Evolutionary conservation across 768 basidiomycete genomes (phyloP).

Genomic region (Leccinum sublutescens): DNA sequence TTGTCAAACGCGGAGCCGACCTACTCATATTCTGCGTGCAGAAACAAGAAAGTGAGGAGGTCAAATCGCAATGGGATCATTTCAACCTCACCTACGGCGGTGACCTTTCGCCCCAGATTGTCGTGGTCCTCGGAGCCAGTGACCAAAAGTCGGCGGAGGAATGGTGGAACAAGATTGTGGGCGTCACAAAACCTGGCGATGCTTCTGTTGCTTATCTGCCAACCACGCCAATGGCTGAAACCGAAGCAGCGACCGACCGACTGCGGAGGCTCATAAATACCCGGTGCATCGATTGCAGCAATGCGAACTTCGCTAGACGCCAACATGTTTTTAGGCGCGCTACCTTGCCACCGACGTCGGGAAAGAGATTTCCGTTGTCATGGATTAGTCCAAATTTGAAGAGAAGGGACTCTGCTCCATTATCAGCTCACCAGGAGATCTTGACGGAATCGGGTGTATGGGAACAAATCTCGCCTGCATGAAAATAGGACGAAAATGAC

Average conservation of each 20-base stretch:
- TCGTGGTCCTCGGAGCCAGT: constrained; percentile 19
- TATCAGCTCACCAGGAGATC: constrained; percentile 6
- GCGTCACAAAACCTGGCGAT: neutral
- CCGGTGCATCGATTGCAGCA: constrained; percentile 26
- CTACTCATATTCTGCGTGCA: constrained; percentile 25
- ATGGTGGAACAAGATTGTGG: constrained; percentile 18
- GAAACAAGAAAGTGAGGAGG: constrained; percentile 4
- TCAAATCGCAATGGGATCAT: constrained; percentile 24
- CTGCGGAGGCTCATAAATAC: constrained; percentile 18
- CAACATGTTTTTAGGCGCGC: constrained; percentile 14
- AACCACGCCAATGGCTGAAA: neutral
- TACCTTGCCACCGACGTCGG: neutral
- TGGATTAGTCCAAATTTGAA: constrained; percentile 1
- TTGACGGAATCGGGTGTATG: constrained; percentile 25
- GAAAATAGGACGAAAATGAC: too few relatives aligned
- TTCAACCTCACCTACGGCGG: constrained; percentile 25
- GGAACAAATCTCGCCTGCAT: constrained; percentile 11
- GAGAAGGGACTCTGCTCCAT: neutral
- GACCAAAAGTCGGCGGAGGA: constrained; percentile 18
- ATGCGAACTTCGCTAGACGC: constrained; percentile 7
- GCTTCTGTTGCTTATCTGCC: constrained; percentile 22
- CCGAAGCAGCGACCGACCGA: constrained; percentile 2
- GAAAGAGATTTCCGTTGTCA: constrained; percentile 2
- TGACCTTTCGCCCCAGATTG: constrained; percentile 26
- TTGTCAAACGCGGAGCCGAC: constrained; percentile 23